Percentiles rank a stretch among this genome's conserved stretches.
Conservation (phyloP, 495 filamentous ascomycete genomes). For the Astrothelium subdiscretum region DNA sequence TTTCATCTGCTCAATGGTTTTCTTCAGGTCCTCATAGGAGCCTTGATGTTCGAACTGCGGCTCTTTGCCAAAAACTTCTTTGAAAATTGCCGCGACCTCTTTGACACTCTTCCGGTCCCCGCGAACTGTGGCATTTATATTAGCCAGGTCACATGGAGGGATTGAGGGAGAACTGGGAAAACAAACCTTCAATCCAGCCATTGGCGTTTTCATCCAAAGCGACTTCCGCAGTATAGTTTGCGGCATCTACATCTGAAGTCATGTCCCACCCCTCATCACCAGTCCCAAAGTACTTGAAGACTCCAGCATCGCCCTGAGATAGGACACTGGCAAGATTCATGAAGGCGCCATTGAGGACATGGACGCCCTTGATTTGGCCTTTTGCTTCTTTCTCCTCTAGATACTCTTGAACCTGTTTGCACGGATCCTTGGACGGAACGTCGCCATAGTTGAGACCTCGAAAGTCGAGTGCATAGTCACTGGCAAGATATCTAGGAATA, state of each 20-base stretch:
- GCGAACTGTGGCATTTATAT: background rate
- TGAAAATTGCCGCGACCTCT: background rate
- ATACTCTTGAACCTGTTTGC: slow-evolving; percentile 33
- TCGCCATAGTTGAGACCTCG: slow-evolving; percentile 29
- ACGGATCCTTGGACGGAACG: slow-evolving; percentile 33
- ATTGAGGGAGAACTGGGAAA: background rate
- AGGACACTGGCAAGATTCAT: background rate
- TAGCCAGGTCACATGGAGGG: background rate
- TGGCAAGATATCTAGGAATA: slow-evolving; percentile 34
- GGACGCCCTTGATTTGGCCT: slow-evolving; percentile 10
- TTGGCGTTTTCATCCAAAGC: background rate
- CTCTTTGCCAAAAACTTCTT: background rate
- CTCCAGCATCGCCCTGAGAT: background rate
- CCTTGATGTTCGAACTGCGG: background rate
- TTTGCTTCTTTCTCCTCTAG: slow-evolving; percentile 27
- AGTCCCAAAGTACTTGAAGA: background rate
- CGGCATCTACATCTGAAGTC: background rate
- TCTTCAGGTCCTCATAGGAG: background rate
- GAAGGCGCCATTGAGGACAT: background rate
- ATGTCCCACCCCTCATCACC: background rate
- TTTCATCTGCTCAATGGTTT: background rate
- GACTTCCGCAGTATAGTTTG: background rate
- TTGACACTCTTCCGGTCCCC: slow-evolving; percentile 24
- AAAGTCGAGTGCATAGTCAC: slow-evolving; percentile 35
- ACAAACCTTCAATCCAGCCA: background rate